Percentiles rank a stretch among this genome's conserved stretches.
Conservation (phyloP, 495 filamentous ascomycete species). For the Penicillium subrubescens region DNA sequence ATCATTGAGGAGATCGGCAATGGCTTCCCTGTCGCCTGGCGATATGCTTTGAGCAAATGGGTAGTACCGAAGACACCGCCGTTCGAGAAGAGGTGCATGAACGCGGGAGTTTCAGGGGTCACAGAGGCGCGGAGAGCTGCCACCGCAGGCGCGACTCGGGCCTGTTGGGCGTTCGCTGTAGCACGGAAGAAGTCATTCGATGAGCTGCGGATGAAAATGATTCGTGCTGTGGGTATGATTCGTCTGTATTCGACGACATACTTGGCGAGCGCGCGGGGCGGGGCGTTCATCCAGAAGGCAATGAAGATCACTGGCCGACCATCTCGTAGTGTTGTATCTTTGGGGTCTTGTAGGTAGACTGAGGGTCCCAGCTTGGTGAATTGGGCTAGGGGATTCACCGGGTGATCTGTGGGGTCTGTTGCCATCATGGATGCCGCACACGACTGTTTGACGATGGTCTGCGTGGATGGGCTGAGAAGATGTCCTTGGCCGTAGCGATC, state of each 20-base stretch:
- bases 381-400: conserved; percentile 16
- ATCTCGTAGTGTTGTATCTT: conserved; percentile 1
- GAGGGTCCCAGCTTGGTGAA: conserved; percentile 38
- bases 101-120: conserved; percentile 30
- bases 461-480: not conserved
- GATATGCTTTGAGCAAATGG: conserved; percentile 38
- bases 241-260: conserved; percentile 41
- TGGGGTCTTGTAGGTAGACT: conserved; percentile 38
- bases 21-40: conserved; percentile 30
- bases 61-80: conserved; percentile 38
- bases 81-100: conserved; percentile 50
- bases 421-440: conserved; percentile 12
- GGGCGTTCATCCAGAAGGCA: conserved; percentile 51
- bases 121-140: conserved; percentile 31
- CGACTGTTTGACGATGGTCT: not conserved
- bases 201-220: conserved; percentile 41
- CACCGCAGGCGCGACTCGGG: conserved; percentile 42
- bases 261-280: conserved; percentile 39
- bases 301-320: conserved; percentile 34
- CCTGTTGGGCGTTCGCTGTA: conserved; percentile 27
- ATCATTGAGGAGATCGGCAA: conserved; percentile 40
- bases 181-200: conserved; percentile 40
- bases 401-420: conserved; percentile 2
- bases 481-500: not conserved
- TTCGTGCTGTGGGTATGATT: conserved; percentile 39